phyloP scores from a whole-genome alignment of 495 filamentous ascomycete species.

The Hamigera avellanea region DNA sequence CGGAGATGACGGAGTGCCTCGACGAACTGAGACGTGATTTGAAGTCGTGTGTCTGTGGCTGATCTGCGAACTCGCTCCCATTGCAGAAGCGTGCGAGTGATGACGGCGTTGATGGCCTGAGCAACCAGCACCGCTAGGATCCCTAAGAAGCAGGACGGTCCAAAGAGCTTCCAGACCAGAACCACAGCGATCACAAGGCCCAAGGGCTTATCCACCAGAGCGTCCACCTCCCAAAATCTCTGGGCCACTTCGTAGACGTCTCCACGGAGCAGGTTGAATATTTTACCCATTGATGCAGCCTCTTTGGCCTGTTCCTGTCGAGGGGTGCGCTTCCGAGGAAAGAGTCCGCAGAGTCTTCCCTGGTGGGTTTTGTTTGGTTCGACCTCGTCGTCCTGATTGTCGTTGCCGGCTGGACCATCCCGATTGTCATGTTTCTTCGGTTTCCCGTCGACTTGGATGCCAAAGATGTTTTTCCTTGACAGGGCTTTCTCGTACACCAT shows the following conservation, averaged over 20 bases:
- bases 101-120: slow-evolving; percentile 50
- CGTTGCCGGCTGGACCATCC: slow-evolving; percentile 2
- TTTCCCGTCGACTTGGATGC: slow-evolving; percentile 14
- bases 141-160: slow-evolving; percentile 67
- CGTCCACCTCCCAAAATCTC: slow-evolving; percentile 67
- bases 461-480: slow-evolving; percentile 56
- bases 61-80: slow-evolving; percentile 53
- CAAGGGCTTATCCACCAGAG: slow-evolving; percentile 56
- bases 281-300: slow-evolving; percentile 70
- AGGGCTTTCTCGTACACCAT: slow-evolving; percentile 82
- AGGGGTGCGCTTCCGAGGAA: slow-evolving; percentile 7
- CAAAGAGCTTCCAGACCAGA: slow-evolving; percentile 64
- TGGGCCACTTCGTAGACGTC: slow-evolving; percentile 81
- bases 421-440: neutral
- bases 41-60: slow-evolving; percentile 60
- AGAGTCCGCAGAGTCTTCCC: slow-evolving; percentile 9
- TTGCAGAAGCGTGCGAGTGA: slow-evolving; percentile 47
- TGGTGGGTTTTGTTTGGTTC: slow-evolving; percentile 5
- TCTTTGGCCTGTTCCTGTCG: slow-evolving; percentile 28
- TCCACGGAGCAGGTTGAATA: slow-evolving; percentile 65
- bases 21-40: slow-evolving; percentile 67
- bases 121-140: slow-evolving; percentile 51
- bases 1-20: slow-evolving; percentile 75
- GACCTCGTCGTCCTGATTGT: neutral
- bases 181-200: slow-evolving; percentile 54